Evolutionary conservation across 371 early-diverging fungal genomes (phyloP).

Genomic region (Syncephalastrum sp.): DNA sequence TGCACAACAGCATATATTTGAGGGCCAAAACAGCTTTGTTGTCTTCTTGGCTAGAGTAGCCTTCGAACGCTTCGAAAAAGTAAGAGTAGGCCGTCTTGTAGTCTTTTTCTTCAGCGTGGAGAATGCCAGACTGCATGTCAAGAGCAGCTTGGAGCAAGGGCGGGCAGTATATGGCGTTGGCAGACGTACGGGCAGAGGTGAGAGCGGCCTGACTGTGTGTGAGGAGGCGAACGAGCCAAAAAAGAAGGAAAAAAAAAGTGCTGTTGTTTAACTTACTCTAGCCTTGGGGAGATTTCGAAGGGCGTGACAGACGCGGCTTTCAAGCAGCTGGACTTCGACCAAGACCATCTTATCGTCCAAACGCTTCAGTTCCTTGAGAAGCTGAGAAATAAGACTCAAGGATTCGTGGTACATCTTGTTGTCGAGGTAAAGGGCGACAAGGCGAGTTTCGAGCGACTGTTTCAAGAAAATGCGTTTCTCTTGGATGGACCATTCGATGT

Average conservation of each 20-base stretch:
- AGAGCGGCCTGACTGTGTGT: slow-evolving; percentile 74
- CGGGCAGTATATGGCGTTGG: slow-evolving; percentile 98
- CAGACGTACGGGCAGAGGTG: slow-evolving; percentile 96
- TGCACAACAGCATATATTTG: slow-evolving; percentile 97
- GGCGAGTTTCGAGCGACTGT: slow-evolving; percentile 91
- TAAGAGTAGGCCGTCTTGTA: slow-evolving; percentile 98
- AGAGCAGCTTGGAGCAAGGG: slow-evolving; percentile 96
- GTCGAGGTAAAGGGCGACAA: slow-evolving; percentile 90
- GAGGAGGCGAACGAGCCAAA: not conserved
- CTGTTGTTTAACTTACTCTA: slow-evolving; percentile 51
- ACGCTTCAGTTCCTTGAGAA: slow-evolving; percentile 95
- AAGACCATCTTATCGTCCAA: slow-evolving; percentile 98
- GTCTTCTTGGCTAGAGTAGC: slow-evolving; percentile 86
- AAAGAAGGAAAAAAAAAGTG: not conserved
- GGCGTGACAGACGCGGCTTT: slow-evolving; percentile 94
- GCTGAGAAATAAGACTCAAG: slow-evolving; percentile 75
- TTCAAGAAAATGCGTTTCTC: slow-evolving; percentile 94
- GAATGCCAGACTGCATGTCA: slow-evolving; percentile 96
- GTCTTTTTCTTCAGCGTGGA: slow-evolving; percentile 98
- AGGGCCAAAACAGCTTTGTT: slow-evolving; percentile 84
- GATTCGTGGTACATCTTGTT: slow-evolving; percentile 94
- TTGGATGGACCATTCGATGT: slow-evolving; percentile 87
- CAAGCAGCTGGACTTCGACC: slow-evolving; percentile 95
- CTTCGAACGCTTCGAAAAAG: slow-evolving; percentile 98
- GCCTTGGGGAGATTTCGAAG: slow-evolving; percentile 93